Conservation (phyloP, 805 yeast species). For the Suhomyces sp. region DNA sequence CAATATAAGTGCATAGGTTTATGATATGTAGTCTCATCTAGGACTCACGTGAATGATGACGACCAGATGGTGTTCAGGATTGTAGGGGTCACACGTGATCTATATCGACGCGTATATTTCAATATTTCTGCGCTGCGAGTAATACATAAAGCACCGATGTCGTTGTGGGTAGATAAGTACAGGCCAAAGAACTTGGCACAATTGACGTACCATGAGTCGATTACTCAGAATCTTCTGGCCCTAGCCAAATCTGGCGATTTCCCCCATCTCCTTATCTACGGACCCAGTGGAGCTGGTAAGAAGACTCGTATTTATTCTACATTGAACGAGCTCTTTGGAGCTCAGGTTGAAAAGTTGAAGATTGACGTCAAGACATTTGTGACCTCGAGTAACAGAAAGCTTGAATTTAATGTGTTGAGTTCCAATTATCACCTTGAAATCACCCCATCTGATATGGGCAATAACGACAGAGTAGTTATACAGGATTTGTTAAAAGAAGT, state of each 20-base stretch:
- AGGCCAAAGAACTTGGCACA: constrained; percentile 68
- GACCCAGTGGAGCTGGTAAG: constrained; percentile 97
- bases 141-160: constrained; percentile 46
- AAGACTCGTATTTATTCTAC: constrained; percentile 88
- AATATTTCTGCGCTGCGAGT: background rate
- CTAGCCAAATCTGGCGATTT: constrained; percentile 72
- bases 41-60: background rate
- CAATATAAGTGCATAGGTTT: background rate
- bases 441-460: constrained; percentile 96
- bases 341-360: constrained; percentile 72
- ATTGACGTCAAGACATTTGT: constrained; percentile 86
- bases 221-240: constrained; percentile 63
- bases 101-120: constrained; percentile 6
- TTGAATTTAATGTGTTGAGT: constrained; percentile 91
- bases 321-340: constrained; percentile 75
- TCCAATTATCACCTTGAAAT: constrained; percentile 89
- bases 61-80: no score
- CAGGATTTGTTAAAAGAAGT: constrained; percentile 92
- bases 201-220: constrained; percentile 63
- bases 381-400: constrained; percentile 68
- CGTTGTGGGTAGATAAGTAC: constrained; percentile 95
- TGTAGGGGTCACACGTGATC: background rate
- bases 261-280: constrained; percentile 90
- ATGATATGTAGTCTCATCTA: background rate
- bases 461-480: constrained; percentile 90